Conservation (phyloP, 2,329 filamentous ascomycete species). For the Aspergillus sp. region DNA sequence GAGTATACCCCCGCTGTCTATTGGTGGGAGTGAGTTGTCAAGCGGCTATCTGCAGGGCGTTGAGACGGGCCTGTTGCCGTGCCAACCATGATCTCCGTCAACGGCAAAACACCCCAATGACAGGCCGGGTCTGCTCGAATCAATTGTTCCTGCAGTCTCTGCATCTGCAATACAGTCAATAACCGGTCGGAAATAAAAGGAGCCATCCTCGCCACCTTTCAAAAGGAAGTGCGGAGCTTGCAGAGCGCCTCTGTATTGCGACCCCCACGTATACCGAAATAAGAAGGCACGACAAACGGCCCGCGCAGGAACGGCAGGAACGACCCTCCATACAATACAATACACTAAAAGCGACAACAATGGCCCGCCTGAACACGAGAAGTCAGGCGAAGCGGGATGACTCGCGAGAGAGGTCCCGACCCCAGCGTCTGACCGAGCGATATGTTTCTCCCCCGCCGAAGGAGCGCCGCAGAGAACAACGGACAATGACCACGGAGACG, state of each 20-base stretch:
- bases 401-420: background rate
- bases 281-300: background rate
- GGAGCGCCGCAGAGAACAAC: constrained; percentile 11
- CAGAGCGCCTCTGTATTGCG: background rate
- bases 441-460: background rate
- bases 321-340: background rate
- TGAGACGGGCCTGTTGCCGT: constrained; percentile 1
- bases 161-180: background rate
- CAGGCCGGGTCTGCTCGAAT: background rate
- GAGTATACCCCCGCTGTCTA: no score
- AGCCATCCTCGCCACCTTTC: background rate
- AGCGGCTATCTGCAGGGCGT: background rate
- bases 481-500: constrained; percentile 9
- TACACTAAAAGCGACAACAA: constrained; percentile 8
- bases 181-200: background rate
- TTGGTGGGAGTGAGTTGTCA: background rate
- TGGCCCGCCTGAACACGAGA: constrained; percentile 30
- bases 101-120: background rate
- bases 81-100: constrained; percentile 5
- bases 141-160: background rate
- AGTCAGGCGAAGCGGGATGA: constrained; percentile 18
- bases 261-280: background rate
- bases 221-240: background rate
- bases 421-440: constrained; percentile 6
- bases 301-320: background rate